These are phyloP conservation scores for Wickerhamiella musiphila DNA, from an alignment of 805 yeast genomes.

Conservation along the genomic window DNA sequence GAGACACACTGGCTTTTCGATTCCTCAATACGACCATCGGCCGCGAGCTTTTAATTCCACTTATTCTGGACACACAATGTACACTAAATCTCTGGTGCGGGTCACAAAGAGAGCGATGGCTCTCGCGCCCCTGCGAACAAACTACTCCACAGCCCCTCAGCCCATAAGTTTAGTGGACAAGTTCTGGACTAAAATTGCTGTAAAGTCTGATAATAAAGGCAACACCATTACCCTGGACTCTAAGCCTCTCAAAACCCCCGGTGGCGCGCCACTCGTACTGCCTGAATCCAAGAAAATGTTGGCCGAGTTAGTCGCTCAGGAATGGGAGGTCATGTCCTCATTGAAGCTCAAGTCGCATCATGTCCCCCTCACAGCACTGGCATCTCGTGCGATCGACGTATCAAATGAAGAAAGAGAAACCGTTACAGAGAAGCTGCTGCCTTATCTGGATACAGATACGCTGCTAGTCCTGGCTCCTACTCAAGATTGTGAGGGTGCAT, in stretches of 20 bases:
- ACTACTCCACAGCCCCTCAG: too few species aligned
- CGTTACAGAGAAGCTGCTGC: slow-evolving; percentile 43
- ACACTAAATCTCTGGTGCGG: too few species aligned
- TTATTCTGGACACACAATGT: too few species aligned
- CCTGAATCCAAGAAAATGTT: slow-evolving; percentile 36
- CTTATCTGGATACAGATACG: slow-evolving; percentile 90
- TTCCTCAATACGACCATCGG: too few species aligned
- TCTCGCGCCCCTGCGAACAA: too few species aligned
- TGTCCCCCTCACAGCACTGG: slow-evolving; percentile 74
- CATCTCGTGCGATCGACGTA: slow-evolving; percentile 75
- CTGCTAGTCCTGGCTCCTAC: slow-evolving; percentile 68
- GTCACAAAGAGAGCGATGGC: too few species aligned
- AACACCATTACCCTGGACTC: slow-evolving; percentile 50
- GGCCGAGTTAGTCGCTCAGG: slow-evolving; percentile 66
- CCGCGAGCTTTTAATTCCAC: too few species aligned
- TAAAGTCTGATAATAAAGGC: slow-evolving; percentile 22
- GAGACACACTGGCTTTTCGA: too few species aligned
- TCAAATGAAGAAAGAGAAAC: slow-evolving; percentile 36
- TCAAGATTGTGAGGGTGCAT: slow-evolving; percentile 64
- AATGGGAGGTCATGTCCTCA: slow-evolving; percentile 61
- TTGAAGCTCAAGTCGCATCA: slow-evolving; percentile 56
- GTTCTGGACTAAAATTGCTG: slow-evolving; percentile 66
- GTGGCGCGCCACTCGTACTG: slow-evolving; percentile 51
- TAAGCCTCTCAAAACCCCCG: slow-evolving; percentile 68
- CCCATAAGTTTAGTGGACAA: slow-evolving; percentile 25